Evolutionary conservation across 2,329 filamentous ascomycete genomes (phyloP).

Genomic region (Pseudocercospora vitis): DNA sequence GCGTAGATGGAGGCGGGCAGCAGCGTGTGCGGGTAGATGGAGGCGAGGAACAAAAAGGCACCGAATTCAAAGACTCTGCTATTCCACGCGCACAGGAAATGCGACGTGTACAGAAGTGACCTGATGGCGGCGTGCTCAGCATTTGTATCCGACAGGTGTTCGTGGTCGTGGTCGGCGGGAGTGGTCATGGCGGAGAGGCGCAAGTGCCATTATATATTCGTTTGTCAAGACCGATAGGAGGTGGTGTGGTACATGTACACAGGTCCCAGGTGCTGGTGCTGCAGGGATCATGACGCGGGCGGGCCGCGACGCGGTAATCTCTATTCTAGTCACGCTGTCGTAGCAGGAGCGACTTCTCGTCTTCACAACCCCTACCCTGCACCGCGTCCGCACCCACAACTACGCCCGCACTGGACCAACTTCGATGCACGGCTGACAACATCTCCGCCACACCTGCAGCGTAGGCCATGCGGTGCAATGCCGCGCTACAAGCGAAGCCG

Average conservation of each 20-base stretch:
- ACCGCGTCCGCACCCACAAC: neutral
- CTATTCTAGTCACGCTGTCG: too few species aligned
- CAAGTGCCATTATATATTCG: too few species aligned
- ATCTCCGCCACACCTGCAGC: neutral
- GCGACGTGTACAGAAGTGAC: slow-evolving; percentile 45
- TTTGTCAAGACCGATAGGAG: too few species aligned
- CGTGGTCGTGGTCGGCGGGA: neutral
- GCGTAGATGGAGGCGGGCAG: slow-evolving; percentile 70
- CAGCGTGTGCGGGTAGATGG: slow-evolving; percentile 55
- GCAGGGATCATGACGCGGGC: too few species aligned
- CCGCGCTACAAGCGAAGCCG: slow-evolving; percentile 57
- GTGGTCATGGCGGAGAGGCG: too few species aligned
- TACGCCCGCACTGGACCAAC: neutral
- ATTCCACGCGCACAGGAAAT: slow-evolving; percentile 53
- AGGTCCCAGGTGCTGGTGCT: too few species aligned
- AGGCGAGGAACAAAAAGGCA: slow-evolving; percentile 50
- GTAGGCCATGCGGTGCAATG: slow-evolving; percentile 41
- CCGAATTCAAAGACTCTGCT: slow-evolving; percentile 52
- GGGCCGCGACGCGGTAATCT: too few species aligned
- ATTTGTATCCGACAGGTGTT: neutral
- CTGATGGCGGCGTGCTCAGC: slow-evolving; percentile 8
- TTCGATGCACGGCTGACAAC: neutral
- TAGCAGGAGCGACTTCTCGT: too few species aligned
- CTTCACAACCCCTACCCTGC: too few species aligned
- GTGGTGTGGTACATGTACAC: too few species aligned